Evolutionary conservation across 768 basidiomycete species (phyloP).

Genomic region (Trametes gibbosa): DNA sequence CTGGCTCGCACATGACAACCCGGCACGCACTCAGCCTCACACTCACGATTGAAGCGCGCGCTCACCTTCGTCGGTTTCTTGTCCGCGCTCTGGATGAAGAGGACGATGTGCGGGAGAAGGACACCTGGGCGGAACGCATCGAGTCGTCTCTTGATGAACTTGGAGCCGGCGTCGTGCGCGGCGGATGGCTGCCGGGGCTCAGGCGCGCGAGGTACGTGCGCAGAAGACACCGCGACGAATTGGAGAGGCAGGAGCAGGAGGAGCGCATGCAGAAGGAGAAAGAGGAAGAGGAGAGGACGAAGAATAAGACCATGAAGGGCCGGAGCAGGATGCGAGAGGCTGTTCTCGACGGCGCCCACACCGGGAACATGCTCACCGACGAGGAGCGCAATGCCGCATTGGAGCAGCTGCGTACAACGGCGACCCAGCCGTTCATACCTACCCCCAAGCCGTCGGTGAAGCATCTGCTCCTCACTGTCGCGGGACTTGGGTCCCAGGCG

Average conservation of each 20-base stretch:
- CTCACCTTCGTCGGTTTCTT: constrained; percentile 29
- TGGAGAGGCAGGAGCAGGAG: constrained; percentile 21
- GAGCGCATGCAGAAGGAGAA: constrained; percentile 24
- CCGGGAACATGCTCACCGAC: constrained; percentile 4
- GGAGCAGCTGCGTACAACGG: constrained; percentile 27
- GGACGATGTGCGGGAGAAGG: constrained; percentile 19
- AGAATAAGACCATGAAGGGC: constrained; percentile 11
- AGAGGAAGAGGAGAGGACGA: constrained; percentile 21
- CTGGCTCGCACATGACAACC: neutral
- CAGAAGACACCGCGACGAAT: constrained; percentile 27
- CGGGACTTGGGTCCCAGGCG: constrained; percentile 31
- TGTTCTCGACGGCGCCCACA: constrained; percentile 9
- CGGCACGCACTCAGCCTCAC: constrained; percentile 5
- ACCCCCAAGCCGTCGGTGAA: constrained; percentile 33
- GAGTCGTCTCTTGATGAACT: constrained; percentile 50
- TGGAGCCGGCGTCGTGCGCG: constrained; percentile 36
- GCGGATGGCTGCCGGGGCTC: constrained; percentile 48
- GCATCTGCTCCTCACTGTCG: constrained; percentile 53
- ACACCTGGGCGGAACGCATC: constrained; percentile 44
- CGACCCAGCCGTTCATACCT: constrained; percentile 28
- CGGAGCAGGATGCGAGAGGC: constrained; percentile 14
- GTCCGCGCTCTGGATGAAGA: constrained; percentile 25
- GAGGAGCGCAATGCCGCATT: constrained; percentile 16
- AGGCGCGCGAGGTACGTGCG: constrained; percentile 34
- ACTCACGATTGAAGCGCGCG: constrained; percentile 26